Evolutionary conservation across 106 monocot species (phyloP).

Genomic region (Dendrobium huoshanense): DNA sequence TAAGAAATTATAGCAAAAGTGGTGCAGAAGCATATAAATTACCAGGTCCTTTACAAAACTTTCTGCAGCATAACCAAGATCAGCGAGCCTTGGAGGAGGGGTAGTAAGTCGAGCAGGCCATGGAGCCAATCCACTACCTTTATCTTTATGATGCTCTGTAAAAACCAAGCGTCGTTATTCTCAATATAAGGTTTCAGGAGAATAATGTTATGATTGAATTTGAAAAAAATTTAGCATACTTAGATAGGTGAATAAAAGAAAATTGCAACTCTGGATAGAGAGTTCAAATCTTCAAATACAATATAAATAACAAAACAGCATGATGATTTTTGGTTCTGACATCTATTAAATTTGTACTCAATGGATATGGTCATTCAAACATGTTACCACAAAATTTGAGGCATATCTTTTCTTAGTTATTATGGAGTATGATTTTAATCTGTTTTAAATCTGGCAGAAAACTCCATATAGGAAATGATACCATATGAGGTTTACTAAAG

Average conservation of each 20-base stretch:
- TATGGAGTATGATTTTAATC: too few species aligned
- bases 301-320: background rate
- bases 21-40: background rate
- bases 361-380: too few species aligned
- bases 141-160: conserved; percentile 57
- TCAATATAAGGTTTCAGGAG: background rate
- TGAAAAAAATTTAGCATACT: background rate
- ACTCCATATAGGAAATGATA: background rate
- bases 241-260: background rate
- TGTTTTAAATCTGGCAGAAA: background rate
- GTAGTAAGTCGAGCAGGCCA: conserved; percentile 75
- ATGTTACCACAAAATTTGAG: too few species aligned
- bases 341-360: background rate
- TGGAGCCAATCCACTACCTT: conserved; percentile 77
- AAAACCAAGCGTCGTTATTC: background rate
- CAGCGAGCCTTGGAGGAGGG: conserved; percentile 73
- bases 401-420: too few species aligned
- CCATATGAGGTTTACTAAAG: background rate
- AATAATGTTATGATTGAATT: background rate
- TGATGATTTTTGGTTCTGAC: background rate
- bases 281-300: background rate
- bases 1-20: background rate
- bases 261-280: background rate
- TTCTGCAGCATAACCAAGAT: conserved; percentile 51
- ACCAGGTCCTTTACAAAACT: conserved; percentile 71